These are phyloP conservation scores for Gyrodon lividus DNA, from an alignment of 768 basidiomycete species.

Conservation along the genomic window DNA sequence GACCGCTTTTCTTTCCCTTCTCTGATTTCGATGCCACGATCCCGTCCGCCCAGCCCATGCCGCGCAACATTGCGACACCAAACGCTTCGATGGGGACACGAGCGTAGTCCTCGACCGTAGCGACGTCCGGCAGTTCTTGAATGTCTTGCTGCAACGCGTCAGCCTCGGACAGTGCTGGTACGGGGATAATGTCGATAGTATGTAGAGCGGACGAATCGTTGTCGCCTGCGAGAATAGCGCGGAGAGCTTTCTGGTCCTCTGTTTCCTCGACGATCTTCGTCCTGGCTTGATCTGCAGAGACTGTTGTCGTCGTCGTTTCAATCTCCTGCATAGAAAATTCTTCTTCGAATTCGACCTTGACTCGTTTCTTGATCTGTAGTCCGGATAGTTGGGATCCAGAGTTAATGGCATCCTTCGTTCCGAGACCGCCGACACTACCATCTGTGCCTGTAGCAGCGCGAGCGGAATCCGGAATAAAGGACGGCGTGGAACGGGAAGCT, in stretches of 20 bases:
- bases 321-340: conserved; percentile 13
- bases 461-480: conserved; percentile 67
- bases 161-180: conserved; percentile 62
- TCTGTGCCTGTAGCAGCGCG: conserved; percentile 57
- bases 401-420: conserved; percentile 73
- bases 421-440: conserved; percentile 76
- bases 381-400: conserved; percentile 72
- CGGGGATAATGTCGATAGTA: conserved; percentile 62
- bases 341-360: conserved; percentile 33
- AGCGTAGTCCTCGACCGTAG: conserved; percentile 82
- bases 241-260: conserved; percentile 79
- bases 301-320: not conserved
- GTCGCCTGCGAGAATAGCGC: conserved; percentile 66
- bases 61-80: conserved; percentile 87
- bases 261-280: conserved; percentile 47
- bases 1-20: conserved; percentile 50
- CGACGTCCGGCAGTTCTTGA: conserved; percentile 68
- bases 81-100: conserved; percentile 92
- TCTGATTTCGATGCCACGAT: conserved; percentile 61
- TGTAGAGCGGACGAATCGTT: conserved; percentile 36
- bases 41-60: conserved; percentile 96
- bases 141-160: conserved; percentile 88
- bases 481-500: conserved; percentile 17
- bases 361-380: conserved; percentile 48
- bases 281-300: conserved; percentile 15